phyloP scores from a whole-genome alignment of 768 basidiomycete genomes.

The Porphyrellus cyaneotinctus region DNA sequence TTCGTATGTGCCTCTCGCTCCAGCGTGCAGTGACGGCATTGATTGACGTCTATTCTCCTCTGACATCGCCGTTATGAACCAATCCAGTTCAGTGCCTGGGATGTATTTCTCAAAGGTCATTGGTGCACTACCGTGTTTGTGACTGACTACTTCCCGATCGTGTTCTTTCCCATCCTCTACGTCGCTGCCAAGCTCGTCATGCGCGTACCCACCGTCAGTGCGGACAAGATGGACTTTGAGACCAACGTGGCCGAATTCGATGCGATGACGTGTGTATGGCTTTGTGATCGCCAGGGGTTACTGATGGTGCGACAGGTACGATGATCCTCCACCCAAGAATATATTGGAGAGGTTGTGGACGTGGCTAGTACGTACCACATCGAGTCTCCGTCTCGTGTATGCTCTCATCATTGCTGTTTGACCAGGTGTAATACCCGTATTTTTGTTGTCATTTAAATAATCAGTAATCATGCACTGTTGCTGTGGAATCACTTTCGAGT shows the following conservation, averaged over 20 bases:
- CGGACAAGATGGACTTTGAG: conserved; percentile 28
- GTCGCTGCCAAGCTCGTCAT: conserved; percentile 22
- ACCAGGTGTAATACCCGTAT: conserved; percentile 7
- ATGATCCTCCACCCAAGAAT: conserved; percentile 29
- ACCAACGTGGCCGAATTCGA: conserved; percentile 26
- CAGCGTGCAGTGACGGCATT: neutral
- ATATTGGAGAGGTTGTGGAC: conserved; percentile 24
- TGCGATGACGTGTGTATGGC: conserved; percentile 19
- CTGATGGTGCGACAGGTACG: conserved; percentile 13
- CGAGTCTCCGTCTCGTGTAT: neutral
- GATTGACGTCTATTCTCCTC: no score
- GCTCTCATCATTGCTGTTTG: neutral
- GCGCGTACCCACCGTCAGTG: conserved; percentile 3
- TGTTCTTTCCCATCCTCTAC: conserved; percentile 47
- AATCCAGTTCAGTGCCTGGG: conserved; percentile 36
- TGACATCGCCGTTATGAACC: neutral
- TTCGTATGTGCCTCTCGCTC: conserved; percentile 29
- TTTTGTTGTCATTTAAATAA: no score
- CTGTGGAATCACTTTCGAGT: no score
- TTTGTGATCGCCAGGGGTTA: neutral
- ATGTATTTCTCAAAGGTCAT: conserved; percentile 34
- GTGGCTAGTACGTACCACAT: conserved; percentile 23
- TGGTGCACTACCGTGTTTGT: conserved; percentile 39
- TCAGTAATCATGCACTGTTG: no score
- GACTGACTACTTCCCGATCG: conserved; percentile 38